Evolutionary conservation across 2,329 filamentous ascomycete genomes (phyloP).

Genomic region (Colletotrichum higginsianum): DNA sequence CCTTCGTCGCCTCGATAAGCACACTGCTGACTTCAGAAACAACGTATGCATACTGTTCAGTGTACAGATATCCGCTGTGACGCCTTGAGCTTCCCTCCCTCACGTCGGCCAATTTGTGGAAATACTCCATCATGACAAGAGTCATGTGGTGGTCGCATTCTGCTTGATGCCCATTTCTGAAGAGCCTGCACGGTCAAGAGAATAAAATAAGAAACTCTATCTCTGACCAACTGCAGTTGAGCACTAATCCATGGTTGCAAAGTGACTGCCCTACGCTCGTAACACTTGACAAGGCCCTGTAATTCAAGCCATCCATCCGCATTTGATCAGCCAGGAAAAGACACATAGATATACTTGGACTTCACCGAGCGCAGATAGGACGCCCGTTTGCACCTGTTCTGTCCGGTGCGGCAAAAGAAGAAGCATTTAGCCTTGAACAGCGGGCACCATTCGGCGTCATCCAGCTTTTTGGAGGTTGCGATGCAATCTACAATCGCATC

Average conservation of each 20-base stretch:
- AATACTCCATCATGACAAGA: background rate
- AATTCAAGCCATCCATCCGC: conserved; percentile 5
- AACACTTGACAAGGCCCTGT: conserved; percentile 1
- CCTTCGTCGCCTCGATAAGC: background rate
- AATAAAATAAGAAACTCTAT: too few relatives aligned
- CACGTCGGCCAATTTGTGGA: background rate
- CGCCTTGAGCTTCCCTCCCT: background rate
- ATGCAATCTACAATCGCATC: background rate
- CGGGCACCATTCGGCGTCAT: background rate
- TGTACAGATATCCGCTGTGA: background rate
- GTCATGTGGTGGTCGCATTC: background rate
- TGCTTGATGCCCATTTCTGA: background rate
- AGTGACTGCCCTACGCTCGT: too few relatives aligned
- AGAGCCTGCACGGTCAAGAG: background rate
- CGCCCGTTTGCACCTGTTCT: background rate
- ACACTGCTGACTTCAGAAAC: too few relatives aligned
- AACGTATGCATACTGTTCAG: background rate
- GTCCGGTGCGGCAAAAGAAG: conserved; percentile 1
- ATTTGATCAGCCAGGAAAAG: background rate
- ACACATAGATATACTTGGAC: background rate
- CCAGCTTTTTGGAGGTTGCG: background rate
- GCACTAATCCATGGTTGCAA: too few relatives aligned
- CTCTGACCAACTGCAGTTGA: too few relatives aligned
- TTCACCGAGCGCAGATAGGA: conserved; percentile 25
- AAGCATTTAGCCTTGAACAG: too few relatives aligned